Evolutionary conservation across 768 basidiomycete genomes (phyloP).

Genomic region (Coprinopsis cinerea): DNA sequence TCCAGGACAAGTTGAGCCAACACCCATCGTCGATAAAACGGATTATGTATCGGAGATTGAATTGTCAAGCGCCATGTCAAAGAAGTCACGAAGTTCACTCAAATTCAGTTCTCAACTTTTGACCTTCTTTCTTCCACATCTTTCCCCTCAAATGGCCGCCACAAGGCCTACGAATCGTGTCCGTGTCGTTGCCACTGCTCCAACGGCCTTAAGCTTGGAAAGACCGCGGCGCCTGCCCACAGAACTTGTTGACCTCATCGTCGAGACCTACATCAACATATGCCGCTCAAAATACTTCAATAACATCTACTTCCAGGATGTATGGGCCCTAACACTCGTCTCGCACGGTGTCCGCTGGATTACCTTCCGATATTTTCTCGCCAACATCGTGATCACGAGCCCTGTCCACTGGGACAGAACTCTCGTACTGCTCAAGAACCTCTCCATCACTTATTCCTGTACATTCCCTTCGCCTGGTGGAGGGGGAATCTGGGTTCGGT

Average conservation of each 20-base stretch:
- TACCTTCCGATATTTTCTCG: conserved; percentile 3
- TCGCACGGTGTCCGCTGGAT: background rate
- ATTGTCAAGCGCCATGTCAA: too few species aligned
- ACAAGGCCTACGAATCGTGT: too few species aligned
- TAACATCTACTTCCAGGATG: background rate
- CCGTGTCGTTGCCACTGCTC: too few species aligned
- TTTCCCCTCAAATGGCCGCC: too few species aligned
- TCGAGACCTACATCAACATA: conserved; percentile 1
- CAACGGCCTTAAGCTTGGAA: too few species aligned
- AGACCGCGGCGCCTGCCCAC: too few species aligned
- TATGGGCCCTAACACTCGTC: background rate
- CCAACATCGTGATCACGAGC: background rate
- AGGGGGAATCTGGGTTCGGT: conserved; percentile 3
- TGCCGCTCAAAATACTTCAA: background rate
- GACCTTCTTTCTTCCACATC: too few species aligned
- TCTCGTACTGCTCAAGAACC: background rate
- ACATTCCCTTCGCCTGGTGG: background rate
- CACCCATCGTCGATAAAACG: too few species aligned
- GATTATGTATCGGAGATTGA: too few species aligned
- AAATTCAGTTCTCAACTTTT: too few species aligned
- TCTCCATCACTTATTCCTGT: background rate
- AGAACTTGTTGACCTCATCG: conserved; percentile 4
- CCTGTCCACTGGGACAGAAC: background rate
- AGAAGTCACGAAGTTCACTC: too few species aligned
- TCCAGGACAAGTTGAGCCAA: too few species aligned